Base-by-base conservation (phyloP, 306 rosid genomes). In the Quercus wislizeni region DNA sequence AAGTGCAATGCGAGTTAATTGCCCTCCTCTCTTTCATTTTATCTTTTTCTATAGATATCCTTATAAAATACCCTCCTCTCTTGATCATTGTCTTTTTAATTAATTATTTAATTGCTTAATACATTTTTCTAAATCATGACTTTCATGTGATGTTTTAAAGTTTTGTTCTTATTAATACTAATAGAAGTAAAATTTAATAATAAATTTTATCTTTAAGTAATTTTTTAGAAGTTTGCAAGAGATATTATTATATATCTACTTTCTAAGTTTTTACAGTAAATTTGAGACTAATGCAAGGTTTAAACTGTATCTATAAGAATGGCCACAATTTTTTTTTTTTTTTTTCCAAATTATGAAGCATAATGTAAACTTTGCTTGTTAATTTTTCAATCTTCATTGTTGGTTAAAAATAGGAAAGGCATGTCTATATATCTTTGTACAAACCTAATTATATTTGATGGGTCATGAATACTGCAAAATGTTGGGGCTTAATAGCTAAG, bases 1-100 rank as follows among this genome's bases (percentile, higher is more conserved):
- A 81, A 77, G 76, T 55, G 46, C 49, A 17, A 30, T 31, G 67
- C 20, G 73, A 46, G 43, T 59, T 58, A 58, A 6, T 57, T n/a
- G 25, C 28, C 28, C 5, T 3, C 69, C 28, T 27, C 15, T 62
- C 28, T 27, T 15, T 4, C 23, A 12, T 27, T 5, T 30, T 51
- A 64, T 52, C 33, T 65, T 65, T 49, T 49, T 49, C 54, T 49
- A 41, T 49, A 12, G 15, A 10, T 12, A 49, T 49, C 54, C 54
- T 49, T 49, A 49, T 49, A 49, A 49, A 49, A 49, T 49, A 1
- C 15, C 21, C 31, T 15, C 30, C 17, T 31, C 27, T n/a, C 12
- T 57, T 21, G 21, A n/a, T 20, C 23, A 7, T 57, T 57, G 20
- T 55, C n/a, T 55, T 55, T 55, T 55, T 20, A 21, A 11, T 46